A percentile compares a stretch with the other conserved stretches of the same genome.
Conservation (phyloP, 148 eudicot species). For the Pharnaceum exiguum region DNA sequence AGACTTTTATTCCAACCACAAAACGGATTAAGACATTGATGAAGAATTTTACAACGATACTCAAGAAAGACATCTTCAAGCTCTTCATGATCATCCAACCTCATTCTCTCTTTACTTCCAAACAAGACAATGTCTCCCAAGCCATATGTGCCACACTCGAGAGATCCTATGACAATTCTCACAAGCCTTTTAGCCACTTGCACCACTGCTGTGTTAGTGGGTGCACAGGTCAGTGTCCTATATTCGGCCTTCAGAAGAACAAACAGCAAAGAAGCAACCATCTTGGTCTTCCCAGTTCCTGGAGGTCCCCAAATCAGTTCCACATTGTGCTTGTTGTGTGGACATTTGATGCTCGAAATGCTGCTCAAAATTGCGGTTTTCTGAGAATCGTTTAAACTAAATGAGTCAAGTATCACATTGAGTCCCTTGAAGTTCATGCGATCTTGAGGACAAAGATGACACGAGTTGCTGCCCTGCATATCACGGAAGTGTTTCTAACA, state of each 20-base stretch:
- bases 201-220: conserved; percentile 52
- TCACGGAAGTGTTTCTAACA: too few relatives aligned
- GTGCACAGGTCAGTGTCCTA: conserved; percentile 55
- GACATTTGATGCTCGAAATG: conserved; percentile 12
- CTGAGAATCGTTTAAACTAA: conserved; percentile 19
- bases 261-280: conserved; percentile 35
- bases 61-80: conserved; percentile 35
- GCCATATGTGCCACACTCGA: conserved; percentile 16
- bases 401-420: not conserved
- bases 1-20: conserved; percentile 33
- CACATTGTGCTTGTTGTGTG: conserved; percentile 14
- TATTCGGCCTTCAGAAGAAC: conserved; percentile 27
- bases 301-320: conserved; percentile 73
- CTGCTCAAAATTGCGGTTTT: conserved; percentile 20
- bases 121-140: conserved; percentile 37
- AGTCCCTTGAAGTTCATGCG: not conserved
- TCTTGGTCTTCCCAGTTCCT: conserved; percentile 65
- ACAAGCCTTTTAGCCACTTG: conserved; percentile 37
- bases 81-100: conserved; percentile 29
- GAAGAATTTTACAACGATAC: conserved; percentile 18
- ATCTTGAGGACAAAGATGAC: conserved; percentile 1
- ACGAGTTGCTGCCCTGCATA: conserved; percentile 15
- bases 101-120: conserved; percentile 37
- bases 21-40: conserved; percentile 21
- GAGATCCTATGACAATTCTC: conserved; percentile 13